phyloP scores from a whole-genome alignment of 2,329 filamentous ascomycete genomes.

The Phaeosphaeriaceae sp. region DNA sequence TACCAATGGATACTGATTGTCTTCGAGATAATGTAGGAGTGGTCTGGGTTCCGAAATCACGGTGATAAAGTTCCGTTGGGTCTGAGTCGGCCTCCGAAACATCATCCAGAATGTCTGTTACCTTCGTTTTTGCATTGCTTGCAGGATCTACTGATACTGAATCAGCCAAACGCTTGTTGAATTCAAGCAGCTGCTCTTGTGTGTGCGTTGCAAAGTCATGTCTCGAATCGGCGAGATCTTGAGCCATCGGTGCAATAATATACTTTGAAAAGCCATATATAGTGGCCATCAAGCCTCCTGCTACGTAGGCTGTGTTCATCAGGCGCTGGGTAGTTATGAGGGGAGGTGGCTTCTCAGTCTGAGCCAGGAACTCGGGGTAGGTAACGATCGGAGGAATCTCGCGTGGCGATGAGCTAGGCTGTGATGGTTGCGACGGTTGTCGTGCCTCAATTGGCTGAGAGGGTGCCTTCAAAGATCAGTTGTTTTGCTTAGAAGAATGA shows the following conservation, averaged over 20 bases:
- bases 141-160: constrained; percentile 68
- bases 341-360: constrained; percentile 64
- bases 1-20: constrained; percentile 31
- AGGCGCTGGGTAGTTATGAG: constrained; percentile 64
- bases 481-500: not conserved
- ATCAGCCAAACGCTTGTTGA: constrained; percentile 64
- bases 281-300: constrained; percentile 61
- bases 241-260: constrained; percentile 68
- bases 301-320: constrained; percentile 62
- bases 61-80: constrained; percentile 80
- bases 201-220: constrained; percentile 64
- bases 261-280: constrained; percentile 75
- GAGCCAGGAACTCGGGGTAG: constrained; percentile 69
- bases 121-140: constrained; percentile 33
- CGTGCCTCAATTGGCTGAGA: constrained; percentile 11
- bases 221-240: constrained; percentile 59
- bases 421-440: constrained; percentile 5
- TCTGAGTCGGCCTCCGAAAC: constrained; percentile 62
- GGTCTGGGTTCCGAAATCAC: constrained; percentile 81
- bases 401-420: constrained; percentile 34
- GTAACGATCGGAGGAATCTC: constrained; percentile 68
- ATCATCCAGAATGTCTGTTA: constrained; percentile 43
- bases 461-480: constrained; percentile 25
- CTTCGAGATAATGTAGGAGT: constrained; percentile 58
- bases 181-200: constrained; percentile 56